Evolutionary conservation across 306 rosid genomes (phyloP).

Genomic region (Parietaria judaica): DNA sequence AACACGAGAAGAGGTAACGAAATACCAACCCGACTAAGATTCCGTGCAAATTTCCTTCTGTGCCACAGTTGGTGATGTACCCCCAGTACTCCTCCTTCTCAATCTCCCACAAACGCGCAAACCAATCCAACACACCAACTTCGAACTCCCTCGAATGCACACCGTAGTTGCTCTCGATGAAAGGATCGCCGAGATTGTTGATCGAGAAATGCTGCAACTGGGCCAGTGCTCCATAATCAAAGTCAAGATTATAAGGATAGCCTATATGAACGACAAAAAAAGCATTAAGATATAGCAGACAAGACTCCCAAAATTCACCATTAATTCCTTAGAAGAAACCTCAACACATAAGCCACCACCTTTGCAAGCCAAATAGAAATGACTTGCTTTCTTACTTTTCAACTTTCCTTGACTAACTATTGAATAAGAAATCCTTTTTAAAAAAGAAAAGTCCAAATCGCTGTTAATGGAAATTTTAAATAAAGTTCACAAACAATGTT

Average conservation of each 20-base stretch:
- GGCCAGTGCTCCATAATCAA: conserved; percentile 78
- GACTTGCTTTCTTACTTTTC: background rate
- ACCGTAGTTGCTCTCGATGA: conserved; percentile 90
- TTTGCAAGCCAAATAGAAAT: no score
- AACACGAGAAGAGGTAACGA: background rate
- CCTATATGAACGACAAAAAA: conserved; percentile 26
- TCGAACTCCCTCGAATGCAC: conserved; percentile 92
- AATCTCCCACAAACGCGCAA: conserved; percentile 90
- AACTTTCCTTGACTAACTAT: no score
- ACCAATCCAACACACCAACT: conserved; percentile 97
- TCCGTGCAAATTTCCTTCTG: conserved; percentile 98
- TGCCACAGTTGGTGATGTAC: conserved; percentile 96
- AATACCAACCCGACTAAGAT: conserved; percentile 52
- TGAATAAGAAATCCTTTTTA: no score
- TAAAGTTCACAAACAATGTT: background rate
- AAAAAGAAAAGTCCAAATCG: no score
- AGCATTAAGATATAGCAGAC: background rate
- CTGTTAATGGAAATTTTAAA: no score
- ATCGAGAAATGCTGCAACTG: conserved; percentile 95
- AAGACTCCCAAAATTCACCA: background rate
- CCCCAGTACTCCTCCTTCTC: conserved; percentile 96
- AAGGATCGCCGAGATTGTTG: conserved; percentile 95
- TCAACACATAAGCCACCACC: background rate
- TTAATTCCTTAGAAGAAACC: background rate
- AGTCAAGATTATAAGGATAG: conserved; percentile 88